A percentile compares a stretch with the other conserved stretches of the same genome.
These are phyloP conservation scores for Chalciporus sp. DNA, from an alignment of 1,284 basidiomycete genomes.

Conservation along the genomic window DNA sequence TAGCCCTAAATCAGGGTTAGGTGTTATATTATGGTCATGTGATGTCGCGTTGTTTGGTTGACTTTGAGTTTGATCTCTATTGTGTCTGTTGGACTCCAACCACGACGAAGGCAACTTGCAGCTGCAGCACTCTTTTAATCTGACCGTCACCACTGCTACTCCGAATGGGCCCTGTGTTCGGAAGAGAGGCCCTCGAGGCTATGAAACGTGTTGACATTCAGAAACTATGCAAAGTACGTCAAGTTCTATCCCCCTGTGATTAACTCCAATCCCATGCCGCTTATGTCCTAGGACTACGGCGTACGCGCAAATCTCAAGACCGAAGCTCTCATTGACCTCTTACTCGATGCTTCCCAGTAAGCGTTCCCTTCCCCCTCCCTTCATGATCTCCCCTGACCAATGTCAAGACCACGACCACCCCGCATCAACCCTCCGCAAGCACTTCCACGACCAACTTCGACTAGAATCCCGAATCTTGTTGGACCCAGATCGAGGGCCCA, in stretches of 20 bases:
- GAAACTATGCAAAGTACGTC: slow-evolving; percentile 70
- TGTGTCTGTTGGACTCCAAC: slow-evolving; percentile 45
- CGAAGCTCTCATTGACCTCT: slow-evolving; percentile 72
- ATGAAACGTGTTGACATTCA: slow-evolving; percentile 75
- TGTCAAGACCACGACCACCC: slow-evolving; percentile 26
- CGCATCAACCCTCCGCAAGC: slow-evolving; percentile 30
- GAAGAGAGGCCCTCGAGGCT: slow-evolving; percentile 55
- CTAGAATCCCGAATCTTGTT: slow-evolving; percentile 40
- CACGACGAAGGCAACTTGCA: slow-evolving; percentile 33
- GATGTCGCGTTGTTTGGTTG: slow-evolving; percentile 55
- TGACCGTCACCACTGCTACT: slow-evolving; percentile 9
- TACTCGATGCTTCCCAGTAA: slow-evolving; percentile 57
- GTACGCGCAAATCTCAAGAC: slow-evolving; percentile 79
- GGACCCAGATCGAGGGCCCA: slow-evolving; percentile 38
- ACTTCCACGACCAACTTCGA: slow-evolving; percentile 46
- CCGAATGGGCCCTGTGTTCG: slow-evolving; percentile 52
- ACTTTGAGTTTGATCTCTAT: slow-evolving; percentile 34
- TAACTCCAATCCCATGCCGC: slow-evolving; percentile 24
- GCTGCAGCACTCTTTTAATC: slow-evolving; percentile 15
- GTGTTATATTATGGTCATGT: slow-evolving; percentile 39
- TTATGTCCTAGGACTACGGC: slow-evolving; percentile 60
- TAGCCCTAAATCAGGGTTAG: slow-evolving; percentile 8
- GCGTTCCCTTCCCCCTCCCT: slow-evolving; percentile 11
- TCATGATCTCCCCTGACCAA: slow-evolving; percentile 13
- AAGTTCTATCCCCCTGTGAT: slow-evolving; percentile 9